phyloP scores from a whole-genome alignment of 768 basidiomycete species.

The Asterophora parasitica region DNA sequence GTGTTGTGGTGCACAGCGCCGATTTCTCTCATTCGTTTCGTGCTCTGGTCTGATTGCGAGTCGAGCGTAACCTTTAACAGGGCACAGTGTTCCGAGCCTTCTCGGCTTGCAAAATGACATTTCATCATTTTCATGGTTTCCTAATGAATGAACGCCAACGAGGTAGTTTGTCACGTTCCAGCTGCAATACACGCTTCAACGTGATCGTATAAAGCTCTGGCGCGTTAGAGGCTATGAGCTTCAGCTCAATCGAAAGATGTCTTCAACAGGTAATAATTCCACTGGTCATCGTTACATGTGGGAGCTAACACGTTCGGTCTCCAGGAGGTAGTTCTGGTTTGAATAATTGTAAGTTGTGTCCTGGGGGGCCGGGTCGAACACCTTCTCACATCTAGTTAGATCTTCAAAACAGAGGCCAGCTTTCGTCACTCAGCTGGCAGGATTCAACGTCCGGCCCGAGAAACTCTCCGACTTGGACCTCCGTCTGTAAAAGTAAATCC shows the following conservation, averaged over 20 bases:
- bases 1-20: constrained; percentile 3
- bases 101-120: constrained; percentile 14
- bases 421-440: constrained; percentile 49
- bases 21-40: neutral
- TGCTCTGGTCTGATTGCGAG: neutral
- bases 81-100: constrained; percentile 5
- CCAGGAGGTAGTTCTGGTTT: constrained; percentile 29
- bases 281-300: neutral
- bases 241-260: constrained; percentile 13
- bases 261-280: constrained; percentile 17
- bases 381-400: constrained; percentile 31
- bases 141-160: constrained; percentile 17
- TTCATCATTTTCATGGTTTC: constrained; percentile 15
- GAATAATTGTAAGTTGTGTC: constrained; percentile 30
- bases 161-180: constrained; percentile 7
- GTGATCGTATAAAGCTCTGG: constrained; percentile 14
- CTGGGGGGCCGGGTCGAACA: neutral
- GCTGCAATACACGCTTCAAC: constrained; percentile 1
- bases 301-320: constrained; percentile 1
- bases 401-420: constrained; percentile 42
- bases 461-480: constrained; percentile 50
- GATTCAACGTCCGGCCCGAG: constrained; percentile 40
- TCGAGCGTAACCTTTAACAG: neutral
- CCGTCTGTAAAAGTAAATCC: constrained; percentile 53
- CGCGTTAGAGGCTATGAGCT: constrained; percentile 1